Base-by-base conservation (phyloP, 495 filamentous ascomycete genomes). In the Neurospora sp. region DNA sequence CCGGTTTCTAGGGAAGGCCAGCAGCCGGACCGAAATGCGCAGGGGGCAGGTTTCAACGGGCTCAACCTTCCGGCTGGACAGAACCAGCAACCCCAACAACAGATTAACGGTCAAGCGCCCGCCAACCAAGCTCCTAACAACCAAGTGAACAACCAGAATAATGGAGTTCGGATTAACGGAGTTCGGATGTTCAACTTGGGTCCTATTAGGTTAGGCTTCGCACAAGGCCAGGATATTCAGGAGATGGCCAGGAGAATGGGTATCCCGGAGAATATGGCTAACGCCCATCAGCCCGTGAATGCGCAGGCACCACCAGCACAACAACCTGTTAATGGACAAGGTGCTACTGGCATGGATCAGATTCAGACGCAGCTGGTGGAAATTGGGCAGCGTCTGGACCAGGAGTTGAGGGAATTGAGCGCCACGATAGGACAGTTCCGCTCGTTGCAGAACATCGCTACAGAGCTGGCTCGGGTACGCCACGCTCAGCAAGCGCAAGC, bases 301-400 rank as follows among this genome's bases (percentile, higher is more conserved):
- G 53, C 53, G 12, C 53, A 61, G 53, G 22, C 53, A 31, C 22
- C 53, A 61, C 59, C 71, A 71, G 37, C 71, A 41, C 61, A 73
- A 72, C 44, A 73, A 72, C 71, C 61, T 71, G 6, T 66, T 18
- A 14, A 66, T 9, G 53, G 27, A 35, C 53, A 66, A 35, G 53
- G 53, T 66, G 27, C 75, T 40, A 46, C 66, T 53, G 75, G 44
- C 38, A 74, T 82, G 44, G 74, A 78, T 39, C 74, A 80, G 4
- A 85, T 91, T 38, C 87, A 87, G 71, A 73, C 81, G 22, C 89
- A 91, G 59, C 78, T 94, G 37, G 82, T 86, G 44, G 86, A 89
- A 40, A 85, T 93, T 10, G 90, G 91, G 73, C 88, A 89, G 66
- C 88, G 90, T 41, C 84, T 95, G 41, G 82, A 88, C 73, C 86